A percentile compares a stretch with the other conserved stretches of the same genome.
Evolutionary conservation across 1,284 basidiomycete species (phyloP).

Genomic region (Cutaneotrichosporon sp.): DNA sequence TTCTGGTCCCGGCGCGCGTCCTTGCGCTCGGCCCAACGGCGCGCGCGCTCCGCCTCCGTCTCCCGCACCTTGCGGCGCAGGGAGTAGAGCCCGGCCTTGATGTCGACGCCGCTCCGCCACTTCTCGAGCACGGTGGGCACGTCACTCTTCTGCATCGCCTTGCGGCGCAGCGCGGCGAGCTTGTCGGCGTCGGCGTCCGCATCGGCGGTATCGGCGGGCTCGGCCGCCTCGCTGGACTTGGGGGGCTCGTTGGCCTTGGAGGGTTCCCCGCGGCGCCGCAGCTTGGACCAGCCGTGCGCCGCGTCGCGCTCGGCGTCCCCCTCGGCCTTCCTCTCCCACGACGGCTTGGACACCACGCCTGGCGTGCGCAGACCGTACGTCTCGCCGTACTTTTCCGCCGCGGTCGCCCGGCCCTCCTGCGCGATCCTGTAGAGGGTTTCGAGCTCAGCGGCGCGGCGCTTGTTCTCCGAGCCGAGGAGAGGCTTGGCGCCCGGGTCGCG

Average conservation of each 20-base stretch:
- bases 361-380: not conserved
- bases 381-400: conserved; percentile 1
- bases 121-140: not conserved
- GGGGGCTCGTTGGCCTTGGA: too few relatives aligned
- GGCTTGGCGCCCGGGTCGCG: not conserved
- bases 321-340: not conserved
- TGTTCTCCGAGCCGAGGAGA: not conserved
- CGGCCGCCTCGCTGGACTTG: too few relatives aligned
- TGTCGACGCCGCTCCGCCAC: not conserved
- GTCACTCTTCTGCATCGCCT: not conserved
- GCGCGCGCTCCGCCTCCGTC: not conserved
- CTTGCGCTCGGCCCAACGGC: not conserved
- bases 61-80: not conserved
- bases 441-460: not conserved
- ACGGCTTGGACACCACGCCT: not conserved
- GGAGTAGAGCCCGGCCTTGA: not conserved
- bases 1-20: not conserved
- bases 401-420: not conserved
- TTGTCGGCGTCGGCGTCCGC: too few relatives aligned
- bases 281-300: too few relatives aligned
- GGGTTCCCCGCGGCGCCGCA: too few relatives aligned
- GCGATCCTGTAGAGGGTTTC: not conserved
- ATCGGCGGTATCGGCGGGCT: too few relatives aligned
- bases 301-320: too few relatives aligned
- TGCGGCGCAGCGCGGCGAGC: not conserved